phyloP scores from a whole-genome alignment of 2,329 filamentous ascomycete species.

The Diaporthe ilicicola region DNA sequence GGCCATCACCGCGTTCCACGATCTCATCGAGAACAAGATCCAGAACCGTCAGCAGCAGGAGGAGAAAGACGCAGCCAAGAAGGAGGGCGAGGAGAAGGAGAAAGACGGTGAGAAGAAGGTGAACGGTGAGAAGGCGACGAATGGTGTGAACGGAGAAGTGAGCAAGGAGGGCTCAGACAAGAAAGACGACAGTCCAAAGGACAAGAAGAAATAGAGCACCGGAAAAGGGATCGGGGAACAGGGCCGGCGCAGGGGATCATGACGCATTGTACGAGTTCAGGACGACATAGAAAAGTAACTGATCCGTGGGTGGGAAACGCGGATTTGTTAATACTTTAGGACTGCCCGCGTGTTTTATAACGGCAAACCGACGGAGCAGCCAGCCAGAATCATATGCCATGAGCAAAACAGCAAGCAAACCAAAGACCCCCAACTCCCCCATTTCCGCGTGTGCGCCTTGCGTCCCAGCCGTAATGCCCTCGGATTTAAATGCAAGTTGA shows the following conservation, averaged over 20 bases:
- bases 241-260: constrained; percentile 5
- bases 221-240: constrained; percentile 36
- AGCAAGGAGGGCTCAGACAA: constrained; percentile 58
- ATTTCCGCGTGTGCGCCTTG: neutral
- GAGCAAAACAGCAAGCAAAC: constrained; percentile 24
- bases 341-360: constrained; percentile 30
- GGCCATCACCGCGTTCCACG: constrained; percentile 98
- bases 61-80: constrained; percentile 87
- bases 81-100: constrained; percentile 73
- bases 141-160: constrained; percentile 50
- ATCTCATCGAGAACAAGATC: constrained; percentile 99
- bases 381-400: constrained; percentile 29
- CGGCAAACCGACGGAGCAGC: constrained; percentile 27
- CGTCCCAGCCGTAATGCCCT: neutral
- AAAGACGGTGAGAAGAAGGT: constrained; percentile 68
- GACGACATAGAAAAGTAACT: constrained; percentile 35
- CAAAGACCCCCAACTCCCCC: neutral
- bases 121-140: constrained; percentile 48
- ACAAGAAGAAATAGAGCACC: constrained; percentile 54
- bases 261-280: constrained; percentile 38
- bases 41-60: constrained; percentile 98
- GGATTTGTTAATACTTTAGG: constrained; percentile 39
- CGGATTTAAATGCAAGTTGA: neutral
- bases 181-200: constrained; percentile 52
- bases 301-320: constrained; percentile 23